Evolutionary conservation across 495 filamentous ascomycete species (phyloP).

Genomic region (Penicillium chermesinum): DNA sequence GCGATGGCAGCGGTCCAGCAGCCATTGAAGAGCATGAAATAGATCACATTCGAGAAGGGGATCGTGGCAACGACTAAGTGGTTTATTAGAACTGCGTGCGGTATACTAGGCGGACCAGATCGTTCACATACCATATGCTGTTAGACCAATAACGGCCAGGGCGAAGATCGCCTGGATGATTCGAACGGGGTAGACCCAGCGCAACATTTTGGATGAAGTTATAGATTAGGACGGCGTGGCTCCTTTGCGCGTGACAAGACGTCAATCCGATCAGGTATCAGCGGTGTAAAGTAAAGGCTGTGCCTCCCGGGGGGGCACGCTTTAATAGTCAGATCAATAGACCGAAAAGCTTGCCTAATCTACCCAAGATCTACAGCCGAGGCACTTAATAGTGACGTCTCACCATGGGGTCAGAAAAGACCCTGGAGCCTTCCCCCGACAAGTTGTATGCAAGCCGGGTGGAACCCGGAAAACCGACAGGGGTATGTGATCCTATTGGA

Average conservation of each 20-base stretch:
- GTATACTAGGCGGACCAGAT: too few relatives aligned
- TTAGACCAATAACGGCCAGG: slow-evolving; percentile 59
- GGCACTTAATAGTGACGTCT: background rate
- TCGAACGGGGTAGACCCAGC: slow-evolving; percentile 47
- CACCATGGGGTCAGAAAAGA: slow-evolving; percentile 6
- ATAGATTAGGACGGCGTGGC: too few relatives aligned
- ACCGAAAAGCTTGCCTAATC: background rate
- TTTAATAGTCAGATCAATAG: background rate
- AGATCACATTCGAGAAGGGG: slow-evolving; percentile 32
- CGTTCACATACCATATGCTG: slow-evolving; percentile 58
- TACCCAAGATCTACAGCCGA: background rate
- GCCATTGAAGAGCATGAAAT: slow-evolving; percentile 64
- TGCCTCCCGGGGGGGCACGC: too few relatives aligned
- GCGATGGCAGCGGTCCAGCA: slow-evolving; percentile 60
- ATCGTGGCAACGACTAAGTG: slow-evolving; percentile 27
- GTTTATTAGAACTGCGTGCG: background rate
- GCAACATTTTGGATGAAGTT: slow-evolving; percentile 14
- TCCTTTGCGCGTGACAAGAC: too few relatives aligned
- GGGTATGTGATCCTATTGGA: slow-evolving; percentile 3
- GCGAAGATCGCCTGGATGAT: slow-evolving; percentile 54
- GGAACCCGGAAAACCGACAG: slow-evolving; percentile 8
- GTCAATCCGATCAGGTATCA: too few relatives aligned
- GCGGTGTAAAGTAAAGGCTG: too few relatives aligned
- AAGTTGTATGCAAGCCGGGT: slow-evolving; percentile 7
- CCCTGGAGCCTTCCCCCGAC: slow-evolving; percentile 5